A percentile compares a stretch with the other conserved stretches of the same genome.
phyloP scores from a whole-genome alignment of 257 asterid genomes.

The Marsdenia floribunda region DNA sequence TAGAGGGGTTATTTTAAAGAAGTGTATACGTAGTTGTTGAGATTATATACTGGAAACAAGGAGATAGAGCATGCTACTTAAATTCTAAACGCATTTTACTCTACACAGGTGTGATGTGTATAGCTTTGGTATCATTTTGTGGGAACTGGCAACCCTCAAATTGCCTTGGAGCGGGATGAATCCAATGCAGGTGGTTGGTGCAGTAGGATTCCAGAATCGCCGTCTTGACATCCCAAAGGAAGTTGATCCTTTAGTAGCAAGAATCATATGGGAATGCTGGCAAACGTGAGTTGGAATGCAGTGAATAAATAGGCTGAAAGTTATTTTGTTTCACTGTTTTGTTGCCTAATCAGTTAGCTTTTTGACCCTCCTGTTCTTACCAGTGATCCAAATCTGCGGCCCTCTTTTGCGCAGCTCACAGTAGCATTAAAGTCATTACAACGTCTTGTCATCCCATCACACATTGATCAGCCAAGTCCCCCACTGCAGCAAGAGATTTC shows the following conservation, averaged over 20 bases:
- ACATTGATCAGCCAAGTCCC: slow-evolving; percentile 48
- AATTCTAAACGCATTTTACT: slow-evolving; percentile 3
- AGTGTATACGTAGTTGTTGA: neutral
- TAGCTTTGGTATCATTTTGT: slow-evolving; percentile 92
- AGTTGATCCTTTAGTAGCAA: slow-evolving; percentile 84
- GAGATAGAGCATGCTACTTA: neutral
- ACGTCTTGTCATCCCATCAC: slow-evolving; percentile 63
- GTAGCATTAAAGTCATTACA: slow-evolving; percentile 89
- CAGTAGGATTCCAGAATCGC: slow-evolving; percentile 95
- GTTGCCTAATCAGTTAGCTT: slow-evolving; percentile 4
- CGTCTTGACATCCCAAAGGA: slow-evolving; percentile 98
- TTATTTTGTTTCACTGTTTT: slow-evolving; percentile 3
- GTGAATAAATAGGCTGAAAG: neutral
- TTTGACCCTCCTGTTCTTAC: slow-evolving; percentile 10
- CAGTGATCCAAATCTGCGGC: slow-evolving; percentile 94
- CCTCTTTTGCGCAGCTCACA: slow-evolving; percentile 82
- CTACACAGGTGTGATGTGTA: slow-evolving; percentile 86
- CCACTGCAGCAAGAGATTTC: slow-evolving; percentile 53
- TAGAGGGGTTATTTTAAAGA: neutral
- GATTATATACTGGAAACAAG: neutral
- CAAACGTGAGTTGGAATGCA: slow-evolving; percentile 55
- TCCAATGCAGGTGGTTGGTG: slow-evolving; percentile 99
- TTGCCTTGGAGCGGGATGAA: slow-evolving; percentile 99
- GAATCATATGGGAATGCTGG: slow-evolving; percentile 99
- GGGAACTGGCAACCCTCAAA: slow-evolving; percentile 95